These are phyloP conservation scores for Zygoascus tannicola DNA, from an alignment of 805 yeast genomes.

Conservation along the genomic window DNA sequence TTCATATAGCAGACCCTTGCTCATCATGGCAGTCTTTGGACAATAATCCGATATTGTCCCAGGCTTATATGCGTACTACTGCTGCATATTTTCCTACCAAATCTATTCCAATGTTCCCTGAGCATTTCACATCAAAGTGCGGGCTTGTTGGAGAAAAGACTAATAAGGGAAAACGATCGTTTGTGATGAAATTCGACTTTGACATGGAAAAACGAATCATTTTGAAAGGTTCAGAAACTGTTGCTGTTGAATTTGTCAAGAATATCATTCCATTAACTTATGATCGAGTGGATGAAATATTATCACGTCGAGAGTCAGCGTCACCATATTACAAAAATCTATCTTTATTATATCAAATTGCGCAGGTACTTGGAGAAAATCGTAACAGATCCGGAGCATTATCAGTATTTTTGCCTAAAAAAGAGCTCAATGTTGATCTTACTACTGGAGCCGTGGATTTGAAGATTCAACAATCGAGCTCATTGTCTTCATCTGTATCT, in stretches of 20 bases:
- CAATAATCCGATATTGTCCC: constrained; percentile 32
- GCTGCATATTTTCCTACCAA: constrained; percentile 69
- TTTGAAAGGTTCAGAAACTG: constrained; percentile 17
- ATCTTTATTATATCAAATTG: constrained; percentile 27
- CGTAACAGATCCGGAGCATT: constrained; percentile 36
- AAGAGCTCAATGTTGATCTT: constrained; percentile 9
- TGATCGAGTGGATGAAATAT: constrained; percentile 45
- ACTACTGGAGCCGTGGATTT: constrained; percentile 4
- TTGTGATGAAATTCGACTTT: constrained; percentile 36
- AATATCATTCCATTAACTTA: constrained; percentile 54
- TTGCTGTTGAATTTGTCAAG: constrained; percentile 35
- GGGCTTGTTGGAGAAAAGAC: constrained; percentile 36
- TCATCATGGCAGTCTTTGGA: constrained; percentile 39
- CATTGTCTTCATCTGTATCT: constrained; percentile 41
- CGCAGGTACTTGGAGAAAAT: constrained; percentile 21
- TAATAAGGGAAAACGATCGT: constrained; percentile 33
- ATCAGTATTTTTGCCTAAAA: constrained; percentile 21
- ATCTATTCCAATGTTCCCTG: constrained; percentile 64
- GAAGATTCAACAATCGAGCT: constrained; percentile 18
- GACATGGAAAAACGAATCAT: constrained; percentile 21
- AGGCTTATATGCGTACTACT: constrained; percentile 51
- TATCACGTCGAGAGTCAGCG: constrained; percentile 25
- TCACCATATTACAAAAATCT: constrained; percentile 29
- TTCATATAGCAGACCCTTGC: constrained; percentile 85
- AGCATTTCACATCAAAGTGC: constrained; percentile 38